Evolutionary conservation across 192 early-diverging fungal species (phyloP).

Genomic region (Coemansia sp.): DNA sequence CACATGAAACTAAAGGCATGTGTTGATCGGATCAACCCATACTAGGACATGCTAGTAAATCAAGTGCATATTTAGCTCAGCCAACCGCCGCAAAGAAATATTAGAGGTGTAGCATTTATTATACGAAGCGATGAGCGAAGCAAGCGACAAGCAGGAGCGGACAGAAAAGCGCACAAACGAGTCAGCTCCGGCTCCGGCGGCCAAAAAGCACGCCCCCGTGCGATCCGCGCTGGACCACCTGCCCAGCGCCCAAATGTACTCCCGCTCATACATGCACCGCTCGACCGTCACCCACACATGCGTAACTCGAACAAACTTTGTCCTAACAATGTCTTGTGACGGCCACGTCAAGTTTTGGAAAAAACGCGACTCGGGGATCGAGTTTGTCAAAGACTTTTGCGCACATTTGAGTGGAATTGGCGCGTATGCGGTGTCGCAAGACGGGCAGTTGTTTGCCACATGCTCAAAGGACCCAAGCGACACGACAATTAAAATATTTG

Average conservation of each 20-base stretch:
- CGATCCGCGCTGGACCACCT: conserved; percentile 60
- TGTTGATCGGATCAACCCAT: too few species aligned
- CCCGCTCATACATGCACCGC: conserved; percentile 93
- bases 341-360: conserved; percentile 99
- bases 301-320: conserved; percentile 80
- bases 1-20: too few species aligned
- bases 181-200: background rate
- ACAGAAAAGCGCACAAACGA: background rate
- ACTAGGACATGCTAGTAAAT: too few species aligned
- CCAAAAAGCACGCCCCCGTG: too few species aligned
- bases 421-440: conserved; percentile 64
- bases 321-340: conserved; percentile 92
- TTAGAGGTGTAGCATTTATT: too few species aligned
- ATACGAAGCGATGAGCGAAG: background rate
- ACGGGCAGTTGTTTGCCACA: conserved; percentile 81
- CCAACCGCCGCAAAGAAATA: too few species aligned
- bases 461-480: conserved; percentile 61
- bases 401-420: conserved; percentile 70
- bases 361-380: conserved; percentile 85
- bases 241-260: conserved; percentile 92
- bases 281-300: conserved; percentile 80
- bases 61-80: too few species aligned
- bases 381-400: conserved; percentile 98
- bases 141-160: background rate
- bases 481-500: conserved; percentile 89